These are phyloP conservation scores for Trypanosoma vivax DNA, from an alignment of 208 protist species.

Conservation along the genomic window DNA sequence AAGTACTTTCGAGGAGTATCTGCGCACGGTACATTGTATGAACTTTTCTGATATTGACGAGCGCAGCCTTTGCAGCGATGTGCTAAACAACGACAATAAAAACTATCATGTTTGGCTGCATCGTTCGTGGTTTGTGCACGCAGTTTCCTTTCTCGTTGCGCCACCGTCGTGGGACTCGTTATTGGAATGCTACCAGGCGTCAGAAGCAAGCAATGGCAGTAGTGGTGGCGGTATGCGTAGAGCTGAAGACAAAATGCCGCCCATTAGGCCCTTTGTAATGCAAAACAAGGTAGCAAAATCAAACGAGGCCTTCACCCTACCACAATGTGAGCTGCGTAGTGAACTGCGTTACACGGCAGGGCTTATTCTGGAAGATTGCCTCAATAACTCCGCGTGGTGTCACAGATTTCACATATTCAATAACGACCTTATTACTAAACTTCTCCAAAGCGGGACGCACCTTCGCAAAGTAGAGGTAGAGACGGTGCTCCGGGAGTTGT, in stretches of 20 bases:
- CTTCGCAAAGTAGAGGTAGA: background rate
- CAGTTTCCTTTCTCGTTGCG: conserved; percentile 49
- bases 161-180: conserved; percentile 26
- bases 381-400: conserved; percentile 85
- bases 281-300: conserved; percentile 12
- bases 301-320: conserved; percentile 11
- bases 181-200: conserved; percentile 2
- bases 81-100: conserved; percentile 53
- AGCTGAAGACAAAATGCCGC: background rate
- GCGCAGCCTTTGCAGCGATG: conserved; percentile 25
- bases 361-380: conserved; percentile 46
- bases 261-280: conserved; percentile 7
- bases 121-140: conserved; percentile 59
- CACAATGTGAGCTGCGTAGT: conserved; percentile 30
- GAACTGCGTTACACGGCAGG: conserved; percentile 51
- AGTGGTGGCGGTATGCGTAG: background rate
- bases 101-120: conserved; percentile 86
- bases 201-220: too few relatives aligned
- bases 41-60: conserved; percentile 62
- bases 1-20: conserved; percentile 18
- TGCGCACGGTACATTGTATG: conserved; percentile 27
- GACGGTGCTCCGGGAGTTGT: conserved; percentile 22
- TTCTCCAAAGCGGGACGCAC: conserved; percentile 14
- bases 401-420: conserved; percentile 55
- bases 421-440: conserved; percentile 28